Percentiles rank a stretch among this genome's conserved stretches.
Conservation (phyloP, 345 rosid genomes). For the Dimocarpus longan region DNA sequence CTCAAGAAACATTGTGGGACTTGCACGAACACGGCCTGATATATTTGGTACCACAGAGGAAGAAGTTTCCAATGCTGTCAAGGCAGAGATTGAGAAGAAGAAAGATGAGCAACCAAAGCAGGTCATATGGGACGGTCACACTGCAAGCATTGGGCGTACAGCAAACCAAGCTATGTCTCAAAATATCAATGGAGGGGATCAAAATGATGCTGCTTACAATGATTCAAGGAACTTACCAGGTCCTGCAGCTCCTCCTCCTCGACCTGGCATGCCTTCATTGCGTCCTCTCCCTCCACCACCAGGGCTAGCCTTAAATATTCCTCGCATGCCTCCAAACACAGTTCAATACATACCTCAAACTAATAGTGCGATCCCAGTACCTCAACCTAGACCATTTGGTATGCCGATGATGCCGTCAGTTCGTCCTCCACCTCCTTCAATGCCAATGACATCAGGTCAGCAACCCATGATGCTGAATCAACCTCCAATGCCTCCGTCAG, state of each 20-base stretch:
- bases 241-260: conserved; percentile 62
- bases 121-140: conserved; percentile 75
- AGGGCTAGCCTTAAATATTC: conserved; percentile 56
- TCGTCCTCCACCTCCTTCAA: conserved; percentile 50
- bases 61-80: conserved; percentile 71
- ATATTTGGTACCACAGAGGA: conserved; percentile 70
- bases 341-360: conserved; percentile 39
- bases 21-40: conserved; percentile 63
- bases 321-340: conserved; percentile 51
- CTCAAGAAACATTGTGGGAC: conserved; percentile 64
- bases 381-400: conserved; percentile 55
- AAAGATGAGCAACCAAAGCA: conserved; percentile 72
- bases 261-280: conserved; percentile 50
- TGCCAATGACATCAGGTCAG: conserved; percentile 47
- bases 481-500: conserved; percentile 37
- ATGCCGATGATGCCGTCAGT: conserved; percentile 43
- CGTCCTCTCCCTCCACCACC: conserved; percentile 70
- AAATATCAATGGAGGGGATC: conserved; percentile 43
- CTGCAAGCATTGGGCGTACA: conserved; percentile 66
- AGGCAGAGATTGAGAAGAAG: conserved; percentile 69
- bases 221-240: conserved; percentile 51
- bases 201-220: conserved; percentile 33
- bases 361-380: conserved; percentile 37
- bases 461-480: conserved; percentile 41
- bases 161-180: conserved; percentile 69